phyloP scores from a whole-genome alignment of 257 asterid species.

The Lithospermum erythrorhizon region DNA sequence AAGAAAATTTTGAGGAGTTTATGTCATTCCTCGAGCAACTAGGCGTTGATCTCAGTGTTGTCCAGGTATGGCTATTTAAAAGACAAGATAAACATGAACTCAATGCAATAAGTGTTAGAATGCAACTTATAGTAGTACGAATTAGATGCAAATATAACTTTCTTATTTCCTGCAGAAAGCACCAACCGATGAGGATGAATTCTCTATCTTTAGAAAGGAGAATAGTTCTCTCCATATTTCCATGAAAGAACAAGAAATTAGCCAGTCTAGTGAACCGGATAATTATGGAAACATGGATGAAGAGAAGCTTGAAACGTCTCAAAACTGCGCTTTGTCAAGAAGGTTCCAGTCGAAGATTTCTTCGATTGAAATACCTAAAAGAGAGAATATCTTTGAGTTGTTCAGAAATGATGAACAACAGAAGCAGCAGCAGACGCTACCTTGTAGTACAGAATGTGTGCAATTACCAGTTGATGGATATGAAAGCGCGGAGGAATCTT shows the following conservation, averaged over 20 bases:
- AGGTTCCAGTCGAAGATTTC: constrained; percentile 42
- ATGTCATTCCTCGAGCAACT: constrained; percentile 50
- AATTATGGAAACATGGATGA: constrained; percentile 7
- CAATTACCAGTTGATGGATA: constrained; percentile 49
- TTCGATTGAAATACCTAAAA: constrained; percentile 43
- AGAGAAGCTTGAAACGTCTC: constrained; percentile 10
- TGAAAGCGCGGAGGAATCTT: constrained; percentile 43
- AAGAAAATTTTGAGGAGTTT: constrained; percentile 76
- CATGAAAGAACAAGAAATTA: constrained; percentile 38
- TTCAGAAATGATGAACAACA: constrained; percentile 24
- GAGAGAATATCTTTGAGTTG: constrained; percentile 28
- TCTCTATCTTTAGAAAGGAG: constrained; percentile 7
- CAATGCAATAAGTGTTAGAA: too few species aligned
- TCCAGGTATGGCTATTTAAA: constrained; percentile 38
- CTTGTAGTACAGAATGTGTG: neutral
- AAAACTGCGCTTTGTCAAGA: constrained; percentile 31
- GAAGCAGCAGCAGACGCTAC: constrained; percentile 8
- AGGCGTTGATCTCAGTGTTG: constrained; percentile 44
- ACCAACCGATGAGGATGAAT: constrained; percentile 43
- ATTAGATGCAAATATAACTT: neutral
- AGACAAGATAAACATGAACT: too few species aligned
- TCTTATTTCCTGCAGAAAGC: constrained; percentile 39
- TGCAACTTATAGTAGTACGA: neutral
- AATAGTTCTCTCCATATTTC: constrained; percentile 28
- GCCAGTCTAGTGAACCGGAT: constrained; percentile 10